Conservation (phyloP, 257 asterid genomes). For the Craterostigma plantagineum region DNA sequence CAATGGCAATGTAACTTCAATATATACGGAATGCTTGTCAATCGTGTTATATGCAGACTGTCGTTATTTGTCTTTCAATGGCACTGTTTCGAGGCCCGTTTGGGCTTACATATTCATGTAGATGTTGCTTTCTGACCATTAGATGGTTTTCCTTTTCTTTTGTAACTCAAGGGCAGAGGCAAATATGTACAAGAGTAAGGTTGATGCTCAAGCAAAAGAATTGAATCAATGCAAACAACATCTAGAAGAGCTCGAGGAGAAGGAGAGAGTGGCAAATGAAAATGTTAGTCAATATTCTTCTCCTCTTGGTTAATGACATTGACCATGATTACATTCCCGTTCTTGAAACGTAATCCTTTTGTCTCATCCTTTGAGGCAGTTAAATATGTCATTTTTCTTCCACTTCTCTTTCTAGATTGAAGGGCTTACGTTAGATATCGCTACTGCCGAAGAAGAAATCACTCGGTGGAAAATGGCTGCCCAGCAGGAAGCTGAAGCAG, state of each 20-base stretch:
- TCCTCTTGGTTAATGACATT: too few species aligned
- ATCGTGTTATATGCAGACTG: neutral
- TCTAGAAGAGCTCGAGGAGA: slow-evolving; percentile 80
- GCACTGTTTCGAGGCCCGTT: too few species aligned
- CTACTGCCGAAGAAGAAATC: slow-evolving; percentile 94
- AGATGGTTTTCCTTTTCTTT: slow-evolving; percentile 5
- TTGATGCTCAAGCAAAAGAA: slow-evolving; percentile 68
- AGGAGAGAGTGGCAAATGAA: slow-evolving; percentile 87
- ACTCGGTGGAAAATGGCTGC: slow-evolving; percentile 91
- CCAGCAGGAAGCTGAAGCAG: slow-evolving; percentile 96
- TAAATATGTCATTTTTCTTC: neutral
- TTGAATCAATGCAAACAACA: slow-evolving; percentile 58
- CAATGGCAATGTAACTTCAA: neutral
- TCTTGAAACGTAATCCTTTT: too few species aligned
- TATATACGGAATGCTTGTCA: too few species aligned
- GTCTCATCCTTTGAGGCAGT: neutral
- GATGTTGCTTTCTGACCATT: too few species aligned
- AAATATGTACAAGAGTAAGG: slow-evolving; percentile 45
- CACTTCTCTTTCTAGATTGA: slow-evolving; percentile 41
- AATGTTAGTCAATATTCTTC: slow-evolving; percentile 33
- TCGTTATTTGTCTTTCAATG: too few species aligned
- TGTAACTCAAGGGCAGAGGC: slow-evolving; percentile 76
- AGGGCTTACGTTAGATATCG: slow-evolving; percentile 86
- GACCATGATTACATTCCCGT: too few species aligned
- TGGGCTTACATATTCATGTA: too few species aligned